Evolutionary conservation across 1,139 yeast species (phyloP), one percentile per base, ranked within the genome.

Genomic region (Suhomyces anneliseae): DNA sequence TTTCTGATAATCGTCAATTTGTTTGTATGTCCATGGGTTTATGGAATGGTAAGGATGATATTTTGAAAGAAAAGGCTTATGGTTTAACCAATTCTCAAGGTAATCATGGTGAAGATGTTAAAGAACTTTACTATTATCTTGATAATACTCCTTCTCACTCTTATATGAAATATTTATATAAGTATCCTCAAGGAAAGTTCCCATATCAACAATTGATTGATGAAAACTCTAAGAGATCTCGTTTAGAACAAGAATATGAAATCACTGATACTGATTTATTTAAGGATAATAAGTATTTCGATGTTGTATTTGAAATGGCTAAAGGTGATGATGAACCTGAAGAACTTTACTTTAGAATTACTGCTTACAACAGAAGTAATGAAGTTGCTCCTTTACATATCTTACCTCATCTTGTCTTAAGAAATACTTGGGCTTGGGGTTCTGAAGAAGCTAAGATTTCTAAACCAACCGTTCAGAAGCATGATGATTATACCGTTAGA

Each of bases 371-470:
- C 64, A 76, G 97, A 56, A 85, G 95, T 36, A 81, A 81, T 45
- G 83, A 87, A 48, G 79, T 95, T 2, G 97, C 97, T 27, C 96
- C 97, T 2, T 72, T 92, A 52, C 96, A 90, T 66, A 78, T 92
- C 44, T 68, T 88, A 50, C 98, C 98, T 7, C 97, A 92, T 59
- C 70, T 88, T 41, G 83, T 87, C 56, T 89, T 86, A 67, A 81
- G 98, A 70, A 92, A 92, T 66, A 89, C 96, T 29, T 92, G 98
- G 98, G 74, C 87, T 14, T 92, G 97, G 97, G 90, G 92, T 36
- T 66, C 76, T 29, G 81, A 79, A 48, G 79, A 79, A 51, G 76
- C 76, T 44, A 69, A 74, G 39, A 58, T 64, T 39, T 68, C 66
- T 9, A 81, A 79, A 57, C 95, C 95, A 10, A 60, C 66, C 14